Evolutionary conservation across 805 yeast species (phyloP), one percentile per base, ranked within the genome.

Genomic region (Candida quercuum): DNA sequence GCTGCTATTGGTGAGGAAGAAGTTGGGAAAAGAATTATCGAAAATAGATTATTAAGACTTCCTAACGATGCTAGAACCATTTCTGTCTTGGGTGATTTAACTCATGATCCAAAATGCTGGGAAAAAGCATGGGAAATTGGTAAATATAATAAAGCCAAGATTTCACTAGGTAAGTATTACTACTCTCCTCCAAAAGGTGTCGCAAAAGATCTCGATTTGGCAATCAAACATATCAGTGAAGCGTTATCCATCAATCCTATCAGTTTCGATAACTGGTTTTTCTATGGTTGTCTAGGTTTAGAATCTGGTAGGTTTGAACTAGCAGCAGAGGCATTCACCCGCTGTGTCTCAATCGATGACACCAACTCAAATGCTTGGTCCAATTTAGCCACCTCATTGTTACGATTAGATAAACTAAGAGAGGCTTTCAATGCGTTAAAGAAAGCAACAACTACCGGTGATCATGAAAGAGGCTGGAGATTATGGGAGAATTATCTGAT

Each of bases 281-380:
- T 88, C 51, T 88, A 89, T 54, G 98, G 98, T 6, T 86, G 96
- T 55, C 67, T 89, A 38, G 96, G 94, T 0, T 65, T 93, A 35
- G 96, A 87, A 54, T 59, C 76, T 12, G 70, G 64, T 7, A 77
- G 81, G 48, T 85, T 72, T 63, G 83, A 79, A 18, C 60, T 84
- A 31, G 95, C 97, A 0, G 80, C 95, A 0, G 94, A 86, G 54
- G 96, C 96, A 0, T 89, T 93, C 56, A 81, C 95, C 1, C 70
- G 97, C 51, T 87, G 96, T 63, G 89, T 88, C 23, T 68, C 95
- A 0, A 57, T 89, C 27, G 96, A 88, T 56, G 95, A 85, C 18
- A 71, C 80, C 0, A 87, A 79, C 51, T 69, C 89, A 2, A 78
- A 78, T 54, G 77, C 95, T 3, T 93, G 99, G 99, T 80, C 95